phyloP scores from a whole-genome alignment of 1,284 basidiomycete genomes.

The Sanghuangporus weigelae region DNA sequence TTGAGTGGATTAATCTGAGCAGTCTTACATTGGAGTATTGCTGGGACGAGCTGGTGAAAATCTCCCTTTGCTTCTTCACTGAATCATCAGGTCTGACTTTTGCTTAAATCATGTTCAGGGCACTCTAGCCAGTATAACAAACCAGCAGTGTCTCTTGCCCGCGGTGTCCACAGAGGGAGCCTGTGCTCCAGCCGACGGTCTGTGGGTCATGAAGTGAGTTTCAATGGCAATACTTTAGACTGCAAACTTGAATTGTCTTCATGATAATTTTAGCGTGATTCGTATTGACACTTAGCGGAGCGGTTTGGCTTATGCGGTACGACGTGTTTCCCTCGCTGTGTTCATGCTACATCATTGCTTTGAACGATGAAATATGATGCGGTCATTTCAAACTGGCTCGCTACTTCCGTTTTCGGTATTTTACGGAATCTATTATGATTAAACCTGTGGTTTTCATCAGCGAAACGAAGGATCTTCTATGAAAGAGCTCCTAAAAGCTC shows the following conservation, averaged over 20 bases:
- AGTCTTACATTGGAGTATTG: slow-evolving; percentile 23
- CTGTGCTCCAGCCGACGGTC: background rate
- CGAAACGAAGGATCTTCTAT: background rate
- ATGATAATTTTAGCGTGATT: background rate
- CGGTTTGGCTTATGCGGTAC: too few species aligned
- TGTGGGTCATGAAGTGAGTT: background rate
- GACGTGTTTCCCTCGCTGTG: too few species aligned
- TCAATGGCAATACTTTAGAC: too few species aligned
- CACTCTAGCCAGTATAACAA: background rate
- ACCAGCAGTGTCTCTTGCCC: background rate
- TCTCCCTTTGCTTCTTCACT: background rate
- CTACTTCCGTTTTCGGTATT: too few species aligned
- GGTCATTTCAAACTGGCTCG: too few species aligned
- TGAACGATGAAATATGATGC: too few species aligned
- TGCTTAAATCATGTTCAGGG: too few species aligned
- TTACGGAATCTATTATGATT: too few species aligned
- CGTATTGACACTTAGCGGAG: background rate
- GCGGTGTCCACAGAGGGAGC: background rate
- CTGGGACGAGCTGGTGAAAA: slow-evolving; percentile 22
- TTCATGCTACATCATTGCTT: too few species aligned
- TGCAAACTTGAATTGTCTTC: background rate
- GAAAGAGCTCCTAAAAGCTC: too few species aligned
- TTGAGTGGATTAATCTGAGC: slow-evolving; percentile 22
- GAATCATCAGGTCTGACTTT: background rate
- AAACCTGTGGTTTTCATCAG: background rate